Evolutionary conservation across 371 early-diverging fungal species (phyloP).

Genomic region (Mortierella sp.): DNA sequence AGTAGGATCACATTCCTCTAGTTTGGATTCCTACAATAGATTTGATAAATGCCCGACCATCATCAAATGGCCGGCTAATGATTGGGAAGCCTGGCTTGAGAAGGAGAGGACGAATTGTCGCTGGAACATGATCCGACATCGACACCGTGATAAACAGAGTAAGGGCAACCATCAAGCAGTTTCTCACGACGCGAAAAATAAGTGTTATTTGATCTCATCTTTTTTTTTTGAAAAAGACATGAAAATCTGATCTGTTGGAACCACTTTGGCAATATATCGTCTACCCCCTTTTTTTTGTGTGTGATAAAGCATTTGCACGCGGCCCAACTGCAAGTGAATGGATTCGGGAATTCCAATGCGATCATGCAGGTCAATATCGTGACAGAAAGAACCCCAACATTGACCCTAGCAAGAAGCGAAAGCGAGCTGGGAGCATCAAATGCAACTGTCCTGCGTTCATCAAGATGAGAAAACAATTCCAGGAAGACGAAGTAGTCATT

Average conservation of each 20-base stretch:
- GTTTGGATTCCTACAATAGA: background rate
- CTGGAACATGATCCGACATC: slow-evolving; percentile 46
- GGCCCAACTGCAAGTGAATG: slow-evolving; percentile 56
- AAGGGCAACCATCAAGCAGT: slow-evolving; percentile 6
- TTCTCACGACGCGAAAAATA: too few species aligned
- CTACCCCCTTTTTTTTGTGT: background rate
- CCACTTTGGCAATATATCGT: background rate
- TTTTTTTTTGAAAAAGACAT: background rate
- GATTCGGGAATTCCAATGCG: slow-evolving; percentile 54
- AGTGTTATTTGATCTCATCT: too few species aligned
- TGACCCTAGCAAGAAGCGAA: slow-evolving; percentile 52
- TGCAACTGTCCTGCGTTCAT: slow-evolving; percentile 53
- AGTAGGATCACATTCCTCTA: background rate
- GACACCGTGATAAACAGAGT: slow-evolving; percentile 49
- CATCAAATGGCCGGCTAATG: slow-evolving; percentile 21
- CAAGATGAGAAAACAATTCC: slow-evolving; percentile 52
- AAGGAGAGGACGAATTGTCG: slow-evolving; percentile 32
- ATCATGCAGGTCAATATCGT: slow-evolving; percentile 52
- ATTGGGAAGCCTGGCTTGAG: slow-evolving; percentile 55
- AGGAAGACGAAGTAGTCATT: slow-evolving; percentile 43
- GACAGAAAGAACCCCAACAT: slow-evolving; percentile 51
- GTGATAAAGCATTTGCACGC: slow-evolving; percentile 39
- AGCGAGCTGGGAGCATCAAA: slow-evolving; percentile 50
- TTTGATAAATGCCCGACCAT: slow-evolving; percentile 36
- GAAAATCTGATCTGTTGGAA: slow-evolving; percentile 1